Percentiles rank a stretch among this genome's conserved stretches.
These are phyloP conservation scores for Rosellinia necatrix DNA, from an alignment of 2,329 filamentous ascomycete genomes.

Conservation along the genomic window DNA sequence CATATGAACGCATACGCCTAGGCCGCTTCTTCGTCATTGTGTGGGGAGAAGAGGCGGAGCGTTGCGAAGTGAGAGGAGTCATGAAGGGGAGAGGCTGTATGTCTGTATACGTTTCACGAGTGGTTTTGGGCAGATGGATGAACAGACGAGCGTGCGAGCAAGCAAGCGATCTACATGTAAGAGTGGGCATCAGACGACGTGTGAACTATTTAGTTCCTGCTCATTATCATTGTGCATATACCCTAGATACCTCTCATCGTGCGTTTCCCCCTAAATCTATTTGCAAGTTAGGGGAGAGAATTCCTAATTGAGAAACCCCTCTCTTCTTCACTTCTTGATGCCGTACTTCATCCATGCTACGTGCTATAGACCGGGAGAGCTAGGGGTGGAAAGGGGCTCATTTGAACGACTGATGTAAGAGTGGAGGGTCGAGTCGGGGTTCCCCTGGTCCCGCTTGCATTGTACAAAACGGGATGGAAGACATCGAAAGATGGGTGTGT, in stretches of 20 bases:
- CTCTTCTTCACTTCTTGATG: too few species aligned
- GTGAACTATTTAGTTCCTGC: neutral
- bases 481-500: too few species aligned
- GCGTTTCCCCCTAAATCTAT: conserved; percentile 4
- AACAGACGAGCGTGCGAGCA: neutral
- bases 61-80: neutral
- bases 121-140: neutral
- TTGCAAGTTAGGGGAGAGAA: neutral
- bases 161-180: conserved; percentile 2
- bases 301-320: neutral
- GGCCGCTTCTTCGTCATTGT: neutral
- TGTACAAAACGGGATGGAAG: too few species aligned
- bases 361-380: too few species aligned
- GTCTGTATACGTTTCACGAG: conserved; percentile 7
- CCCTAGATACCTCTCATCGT: conserved; percentile 19
- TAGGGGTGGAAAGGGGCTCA: too few species aligned
- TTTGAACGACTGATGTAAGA: too few species aligned
- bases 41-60: neutral
- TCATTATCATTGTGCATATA: conserved; percentile 16
- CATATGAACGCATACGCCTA: neutral
- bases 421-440: too few species aligned
- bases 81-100: neutral
- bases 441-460: too few species aligned
- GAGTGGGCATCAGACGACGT: neutral
- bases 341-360: too few species aligned